Base-by-base conservation (phyloP, 345 rosid genomes). In the Mallotus nudiflorus region DNA sequence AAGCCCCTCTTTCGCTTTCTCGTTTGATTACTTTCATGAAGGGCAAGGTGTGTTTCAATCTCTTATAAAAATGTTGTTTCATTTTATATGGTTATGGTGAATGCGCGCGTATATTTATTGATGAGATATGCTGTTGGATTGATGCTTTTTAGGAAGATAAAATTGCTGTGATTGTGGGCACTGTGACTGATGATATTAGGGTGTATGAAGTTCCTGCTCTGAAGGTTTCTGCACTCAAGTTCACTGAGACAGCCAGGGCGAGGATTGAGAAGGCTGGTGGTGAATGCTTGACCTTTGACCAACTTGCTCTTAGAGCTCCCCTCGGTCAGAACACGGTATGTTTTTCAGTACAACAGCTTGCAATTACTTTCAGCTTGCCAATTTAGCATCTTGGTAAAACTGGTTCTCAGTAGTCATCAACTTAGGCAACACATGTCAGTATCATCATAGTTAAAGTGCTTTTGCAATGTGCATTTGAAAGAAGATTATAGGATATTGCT, bases 261-360 rank as follows among this genome's bases (percentile, higher is more conserved):
- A 91, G 98, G 76, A 93, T 93, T 57, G 98, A 89, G 90, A 93
- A 89, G 76, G 96, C 97, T 12, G 98, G 98, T 73, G 98, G 98
- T n/a, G 92, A 93, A 61, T 93, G 98, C 85, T 74, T 91, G 81
- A 93, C 98, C 12, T 93, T 93, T 74, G 98, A 93, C 52, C 97
- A 89, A 71, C 93, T 91, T 78, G 98, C 98, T 54, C 92, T 93
- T 29, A 72, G 76, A 16, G 97, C 98, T 67, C 98, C 97, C 37
- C 87, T 94, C 62, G 98, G 98, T 2, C 97, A 94, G 81, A 91
- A 91, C 83, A 94, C 96, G 77, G 97, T 94, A 79, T 73, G 78
- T 22, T 5, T 37, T 49, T 44, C 16, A 45, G 1, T 24, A 11
- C 19, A 39, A 9, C 42, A 39, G 42, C 9, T 39, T 39, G 42